Conservation (phyloP, 176 grass and related monocot species). For the Cymbopogon citratus region DNA sequence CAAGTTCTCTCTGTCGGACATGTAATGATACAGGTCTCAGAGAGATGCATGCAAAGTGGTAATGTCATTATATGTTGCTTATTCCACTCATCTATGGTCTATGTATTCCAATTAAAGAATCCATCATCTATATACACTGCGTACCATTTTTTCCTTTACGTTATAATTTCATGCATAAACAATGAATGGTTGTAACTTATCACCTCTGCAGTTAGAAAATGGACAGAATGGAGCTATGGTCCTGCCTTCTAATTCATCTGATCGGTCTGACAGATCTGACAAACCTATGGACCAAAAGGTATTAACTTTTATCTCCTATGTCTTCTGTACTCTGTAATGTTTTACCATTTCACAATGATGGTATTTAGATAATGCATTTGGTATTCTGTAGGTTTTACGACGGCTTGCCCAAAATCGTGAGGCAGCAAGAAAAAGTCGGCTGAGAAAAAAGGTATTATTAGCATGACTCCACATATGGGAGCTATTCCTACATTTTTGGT, state of each 20-base stretch:
- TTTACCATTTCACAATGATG: neutral
- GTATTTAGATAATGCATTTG: constrained; percentile 19
- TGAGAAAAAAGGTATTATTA: constrained; percentile 60
- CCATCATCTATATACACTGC: neutral
- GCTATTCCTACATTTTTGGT: neutral
- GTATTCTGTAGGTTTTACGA: constrained; percentile 51
- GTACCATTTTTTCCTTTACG: constrained; percentile 10
- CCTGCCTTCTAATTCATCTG: constrained; percentile 59
- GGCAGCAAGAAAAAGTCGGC: constrained; percentile 65
- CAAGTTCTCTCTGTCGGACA: neutral
- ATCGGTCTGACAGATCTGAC: constrained; percentile 62
- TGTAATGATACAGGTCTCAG: neutral
- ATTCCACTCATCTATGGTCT: neutral
- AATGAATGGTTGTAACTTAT: neutral
- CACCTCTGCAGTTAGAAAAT: constrained; percentile 50
- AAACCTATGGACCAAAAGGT: constrained; percentile 64
- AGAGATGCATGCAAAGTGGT: neutral
- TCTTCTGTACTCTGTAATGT: neutral
- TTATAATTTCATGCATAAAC: neutral
- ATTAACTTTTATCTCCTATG: neutral
- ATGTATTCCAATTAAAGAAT: neutral
- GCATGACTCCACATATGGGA: neutral
- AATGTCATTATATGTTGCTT: neutral
- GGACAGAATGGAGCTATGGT: constrained; percentile 33
- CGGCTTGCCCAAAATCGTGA: constrained; percentile 78